Evolutionary conservation across 441 rosid genomes (phyloP).

Genomic region (Corymbia calophylla): DNA sequence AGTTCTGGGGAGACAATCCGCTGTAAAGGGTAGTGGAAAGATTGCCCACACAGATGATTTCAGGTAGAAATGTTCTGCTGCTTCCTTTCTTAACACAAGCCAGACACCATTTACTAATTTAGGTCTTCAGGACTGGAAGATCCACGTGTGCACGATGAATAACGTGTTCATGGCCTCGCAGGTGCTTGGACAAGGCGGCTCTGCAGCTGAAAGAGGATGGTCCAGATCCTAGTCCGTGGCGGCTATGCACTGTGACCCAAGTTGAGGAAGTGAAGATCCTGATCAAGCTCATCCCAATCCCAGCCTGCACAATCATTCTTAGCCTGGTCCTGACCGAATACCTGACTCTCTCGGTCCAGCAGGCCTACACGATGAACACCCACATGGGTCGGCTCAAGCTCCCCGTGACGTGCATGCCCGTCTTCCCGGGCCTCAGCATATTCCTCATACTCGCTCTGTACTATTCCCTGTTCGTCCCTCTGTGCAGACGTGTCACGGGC

Average conservation of each 20-base stretch:
- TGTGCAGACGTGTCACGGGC: constrained; percentile 63
- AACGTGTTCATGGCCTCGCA: constrained; percentile 5
- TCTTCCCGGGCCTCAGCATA: constrained; percentile 82
- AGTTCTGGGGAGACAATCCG: constrained; percentile 67
- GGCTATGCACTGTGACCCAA: constrained; percentile 92
- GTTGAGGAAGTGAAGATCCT: constrained; percentile 94
- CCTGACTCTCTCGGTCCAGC: constrained; percentile 89
- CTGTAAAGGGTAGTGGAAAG: constrained; percentile 79
- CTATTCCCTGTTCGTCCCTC: constrained; percentile 66
- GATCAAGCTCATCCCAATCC: constrained; percentile 62
- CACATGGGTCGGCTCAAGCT: constrained; percentile 65
- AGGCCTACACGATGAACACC: constrained; percentile 81
- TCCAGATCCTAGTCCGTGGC: constrained; percentile 64
- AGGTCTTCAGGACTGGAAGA: background rate
- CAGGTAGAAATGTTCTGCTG: constrained; percentile 26
- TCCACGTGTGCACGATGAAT: too few relatives aligned
- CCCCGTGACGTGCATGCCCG: constrained; percentile 93
- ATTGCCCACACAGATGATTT: constrained; percentile 65
- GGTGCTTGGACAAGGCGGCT: constrained; percentile 94
- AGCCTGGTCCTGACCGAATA: constrained; percentile 63
- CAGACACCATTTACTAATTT: background rate
- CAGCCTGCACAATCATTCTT: constrained; percentile 76
- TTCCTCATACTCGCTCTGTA: constrained; percentile 74
- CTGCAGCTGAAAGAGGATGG: constrained; percentile 79
- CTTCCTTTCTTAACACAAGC: background rate